Conservation (phyloP, 257 asterid species). For the Solanum clarkiae region DNA sequence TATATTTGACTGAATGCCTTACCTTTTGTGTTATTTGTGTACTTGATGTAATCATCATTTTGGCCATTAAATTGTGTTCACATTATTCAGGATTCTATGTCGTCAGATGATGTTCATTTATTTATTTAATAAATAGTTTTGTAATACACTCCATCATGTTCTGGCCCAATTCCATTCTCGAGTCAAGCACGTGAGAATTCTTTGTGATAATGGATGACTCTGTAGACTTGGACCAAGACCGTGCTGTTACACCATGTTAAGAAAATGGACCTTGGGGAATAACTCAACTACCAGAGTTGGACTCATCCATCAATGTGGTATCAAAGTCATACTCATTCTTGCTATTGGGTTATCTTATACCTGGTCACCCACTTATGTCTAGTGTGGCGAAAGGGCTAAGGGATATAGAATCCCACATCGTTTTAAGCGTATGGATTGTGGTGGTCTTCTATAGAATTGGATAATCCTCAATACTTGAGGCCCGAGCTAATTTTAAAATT, state of each 20-base stretch:
- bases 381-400: background rate
- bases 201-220: background rate
- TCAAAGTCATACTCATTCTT: background rate
- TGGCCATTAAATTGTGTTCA: background rate
- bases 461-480: background rate
- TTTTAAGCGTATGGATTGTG: background rate
- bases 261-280: background rate
- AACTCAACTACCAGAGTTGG: background rate
- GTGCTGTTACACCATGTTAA: background rate
- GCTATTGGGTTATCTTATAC: background rate
- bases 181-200: background rate
- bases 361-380: background rate
- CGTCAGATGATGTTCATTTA: background rate
- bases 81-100: background rate
- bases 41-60: background rate
- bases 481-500: background rate
- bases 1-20: background rate
- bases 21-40: background rate
- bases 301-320: background rate
- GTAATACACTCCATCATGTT: background rate
- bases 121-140: background rate
- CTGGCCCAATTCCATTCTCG: background rate
- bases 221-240: background rate
- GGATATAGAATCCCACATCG: background rate
- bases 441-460: background rate